Base-by-base conservation (phyloP, 441 rosid genomes). In the Adansonia grandidieri region DNA sequence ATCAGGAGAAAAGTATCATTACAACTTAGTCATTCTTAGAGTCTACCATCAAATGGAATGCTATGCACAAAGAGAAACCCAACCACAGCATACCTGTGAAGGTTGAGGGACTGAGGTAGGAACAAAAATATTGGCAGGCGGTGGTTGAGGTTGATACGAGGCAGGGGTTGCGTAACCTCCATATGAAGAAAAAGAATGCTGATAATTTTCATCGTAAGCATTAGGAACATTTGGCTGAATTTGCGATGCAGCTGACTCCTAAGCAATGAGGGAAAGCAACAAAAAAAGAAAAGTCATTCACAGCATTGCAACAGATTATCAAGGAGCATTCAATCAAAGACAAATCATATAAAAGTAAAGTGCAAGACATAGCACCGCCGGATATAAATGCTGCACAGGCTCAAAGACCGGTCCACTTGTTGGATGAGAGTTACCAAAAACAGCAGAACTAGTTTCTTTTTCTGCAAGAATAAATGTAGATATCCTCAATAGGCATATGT, bases 201-300 rank as follows among this genome's bases (percentile, higher is more conserved):
- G 98, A 85, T 93, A 90, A 77, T 84, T 89, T 44, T 89, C 90
- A 75, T 81, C 84, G 60, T 90, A 95, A 62, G 89, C 84, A 82
- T 82, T 81, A 79, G 86, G 83, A 81, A 85, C 82, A 73, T 81
- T 86, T 78, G 76, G 94, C 83, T 80, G 88, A 84, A 84, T 37
- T 77, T 86, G 91, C 11, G 82, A 42, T 54, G 84, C 47, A 20
- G 79, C 56, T 20, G 80, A 48, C 64, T 89, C 90, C 97, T 93
- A 68, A 73, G 65, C 74, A 82, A 82, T 45, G 71, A 37, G 53
- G 60, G 68, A 32, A 78, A 53, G 24, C 9, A 79, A 70, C 56
- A 32, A 9, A 65, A 76, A 71, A n/a, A 3, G 17, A 51, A 66
- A 2, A 2, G 45, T 44, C 62, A 80, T 17, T 74, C 72, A 72